Evolutionary conservation across 2,329 filamentous ascomycete genomes (phyloP), one percentile per base, ranked within the genome.

Genomic region (Cladophialophora carrionii): DNA sequence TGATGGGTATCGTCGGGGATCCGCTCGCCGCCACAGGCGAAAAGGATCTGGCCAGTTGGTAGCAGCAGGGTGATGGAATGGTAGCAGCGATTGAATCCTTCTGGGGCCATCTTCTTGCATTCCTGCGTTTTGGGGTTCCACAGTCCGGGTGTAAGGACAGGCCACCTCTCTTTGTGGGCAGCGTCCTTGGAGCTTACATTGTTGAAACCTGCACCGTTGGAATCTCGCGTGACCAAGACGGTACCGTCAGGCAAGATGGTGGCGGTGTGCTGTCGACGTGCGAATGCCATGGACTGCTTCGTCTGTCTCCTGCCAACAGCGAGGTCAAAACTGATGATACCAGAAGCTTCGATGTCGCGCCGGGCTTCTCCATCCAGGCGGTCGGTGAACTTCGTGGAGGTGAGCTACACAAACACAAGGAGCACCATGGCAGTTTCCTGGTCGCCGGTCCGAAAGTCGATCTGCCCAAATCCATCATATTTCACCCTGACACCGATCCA

Each of bases 201-300:
- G 26, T 52, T 52, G 49, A 52, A 52, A 4, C 24, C 43, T 24
- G 20, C 26, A 4, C 49, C 49, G 4, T 5, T 14, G 24, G 49
- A 20, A 52, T 20, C 49, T 52, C 49, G 9, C 20, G 49, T 52
- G 3, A 52, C 49, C 49, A 52, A 24, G 17, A 52, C 49, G 6
- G 9, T 52, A 17, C 49, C 49, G 24, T 52, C 22, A 29, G 49
- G 49, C 49, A 52, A 52, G 49, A 52, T 29, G 26, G 49, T 52
- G 49, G 49, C 49, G 49, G 29, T 52, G 49, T 26, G 26, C n/a
- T 52, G 49, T 24, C 26, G 20, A 10, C 49, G 49, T 24, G 12
- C 12, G 26, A 20, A 20, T 2, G 12, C 12, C 49, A 52, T 52
- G 49, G 22, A 7, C 12, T 14, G 5, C 49, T n/a, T 20, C 1